Base-by-base conservation (phyloP, 805 yeast species). In the Candida silvicultrix region DNA sequence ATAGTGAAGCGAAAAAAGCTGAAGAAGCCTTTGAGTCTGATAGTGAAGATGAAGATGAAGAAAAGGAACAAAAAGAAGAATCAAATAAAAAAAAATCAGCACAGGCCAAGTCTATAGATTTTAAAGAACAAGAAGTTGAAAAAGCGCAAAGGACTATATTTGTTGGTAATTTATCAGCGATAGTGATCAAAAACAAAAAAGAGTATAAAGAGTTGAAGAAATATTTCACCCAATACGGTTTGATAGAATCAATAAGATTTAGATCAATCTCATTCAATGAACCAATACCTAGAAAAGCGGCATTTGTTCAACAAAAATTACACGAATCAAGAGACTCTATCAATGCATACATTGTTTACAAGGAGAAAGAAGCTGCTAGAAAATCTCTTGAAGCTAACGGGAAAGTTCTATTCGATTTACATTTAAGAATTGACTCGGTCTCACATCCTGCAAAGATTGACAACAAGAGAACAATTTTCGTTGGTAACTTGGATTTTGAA, bases 401-500 rank as follows among this genome's bases (percentile, higher is more conserved):
- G 38, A 59, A 70, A 5, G 70, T 84, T 12, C 85, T 88, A 61
- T 73, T 75, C 46, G 77, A 77, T 42, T 81, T 81, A 62, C 99
- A 94, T 64, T 58, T 94, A 40, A 77, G 97, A 60, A 92, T 92
- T 12, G 99, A 94, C 63, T 89, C 89, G 48, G 85, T 90, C n/a
- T 78, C 95, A 0, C 96, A 89, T 63, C 98, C 99, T 19, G 72
- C 89, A 15, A 80, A 83, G 51, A 89, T 86, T 58, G 96, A 89
- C 56, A 82, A 84, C 64, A 85, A 82, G 60, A 76, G 89, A 47
- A 82, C 92, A 20, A 78, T 94, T 21, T 94, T 94, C 61, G 89
- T 94, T 19, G 99, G 99, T 25, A 92, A 94, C 64, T 71, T 94
- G 50, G 95, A 89, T 60, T 94, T 94, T 61, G 96, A 89, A 63